Conservation (phyloP, 768 basidiomycete genomes). For the Infundibulicybe gibba region DNA sequence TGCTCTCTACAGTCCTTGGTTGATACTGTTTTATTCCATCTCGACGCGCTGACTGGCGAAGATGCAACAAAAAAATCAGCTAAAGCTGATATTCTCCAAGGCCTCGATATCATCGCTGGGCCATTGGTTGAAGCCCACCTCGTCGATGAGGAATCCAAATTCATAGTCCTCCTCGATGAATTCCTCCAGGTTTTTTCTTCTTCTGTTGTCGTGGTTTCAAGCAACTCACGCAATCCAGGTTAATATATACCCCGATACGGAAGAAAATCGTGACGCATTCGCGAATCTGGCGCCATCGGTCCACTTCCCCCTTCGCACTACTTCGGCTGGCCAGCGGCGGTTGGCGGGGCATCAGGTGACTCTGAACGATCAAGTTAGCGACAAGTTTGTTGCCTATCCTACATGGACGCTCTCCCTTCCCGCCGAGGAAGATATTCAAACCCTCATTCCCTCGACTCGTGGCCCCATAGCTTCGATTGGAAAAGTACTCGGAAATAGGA, state of each 20-base stretch:
- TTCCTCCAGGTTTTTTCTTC: slow-evolving; percentile 63
- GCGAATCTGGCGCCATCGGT: slow-evolving; percentile 38
- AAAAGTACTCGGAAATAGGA: slow-evolving; percentile 81
- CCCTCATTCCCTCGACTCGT: slow-evolving; percentile 42
- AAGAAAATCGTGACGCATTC: slow-evolving; percentile 39
- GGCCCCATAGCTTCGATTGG: slow-evolving; percentile 75
- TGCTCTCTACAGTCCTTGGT: slow-evolving; percentile 41
- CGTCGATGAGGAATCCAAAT: slow-evolving; percentile 39
- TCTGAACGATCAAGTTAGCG: slow-evolving; percentile 30
- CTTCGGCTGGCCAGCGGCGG: slow-evolving; percentile 33
- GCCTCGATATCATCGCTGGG: slow-evolving; percentile 58
- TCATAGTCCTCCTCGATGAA: slow-evolving; percentile 69
- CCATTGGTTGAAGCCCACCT: slow-evolving; percentile 57
- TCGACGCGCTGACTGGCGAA: slow-evolving; percentile 79
- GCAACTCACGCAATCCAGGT: slow-evolving; percentile 31
- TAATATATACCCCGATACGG: slow-evolving; percentile 64
- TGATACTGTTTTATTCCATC: slow-evolving; percentile 73
- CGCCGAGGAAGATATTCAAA: slow-evolving; percentile 52
- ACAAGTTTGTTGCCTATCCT: slow-evolving; percentile 47
- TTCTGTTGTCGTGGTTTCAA: neutral
- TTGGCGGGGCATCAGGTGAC: slow-evolving; percentile 57
- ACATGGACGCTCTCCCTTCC: slow-evolving; percentile 66
- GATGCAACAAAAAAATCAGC: slow-evolving; percentile 34
- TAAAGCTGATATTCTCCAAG: slow-evolving; percentile 43
- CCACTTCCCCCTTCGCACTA: slow-evolving; percentile 54